phyloP scores from a whole-genome alignment of 495 filamentous ascomycete species.

The Penicillium crystallinum region DNA sequence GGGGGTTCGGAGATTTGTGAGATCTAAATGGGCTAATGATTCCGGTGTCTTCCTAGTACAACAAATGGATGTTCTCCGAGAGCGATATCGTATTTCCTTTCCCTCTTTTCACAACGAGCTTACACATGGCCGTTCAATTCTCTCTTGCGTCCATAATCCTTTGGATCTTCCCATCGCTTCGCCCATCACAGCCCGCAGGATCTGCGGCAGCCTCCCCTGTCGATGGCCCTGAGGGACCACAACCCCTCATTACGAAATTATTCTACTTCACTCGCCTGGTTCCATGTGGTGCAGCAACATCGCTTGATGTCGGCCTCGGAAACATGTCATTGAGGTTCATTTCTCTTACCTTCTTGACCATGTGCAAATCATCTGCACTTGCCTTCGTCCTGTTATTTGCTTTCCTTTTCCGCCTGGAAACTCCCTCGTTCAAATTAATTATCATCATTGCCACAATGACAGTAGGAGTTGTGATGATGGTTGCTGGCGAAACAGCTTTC shows the following conservation, averaged over 20 bases:
- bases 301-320: slow-evolving; percentile 92
- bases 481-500: slow-evolving; percentile 92
- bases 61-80: slow-evolving; percentile 99
- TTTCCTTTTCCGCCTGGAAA: slow-evolving; percentile 88
- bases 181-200: slow-evolving; percentile 53
- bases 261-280: slow-evolving; percentile 93
- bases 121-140: slow-evolving; percentile 98
- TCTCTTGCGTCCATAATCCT: slow-evolving; percentile 72
- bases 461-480: slow-evolving; percentile 96
- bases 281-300: slow-evolving; percentile 89
- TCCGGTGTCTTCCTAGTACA: slow-evolving; percentile 58
- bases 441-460: slow-evolving; percentile 92
- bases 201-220: slow-evolving; percentile 49
- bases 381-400: slow-evolving; percentile 95
- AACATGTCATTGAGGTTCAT: slow-evolving; percentile 97
- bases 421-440: slow-evolving; percentile 77
- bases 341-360: slow-evolving; percentile 94
- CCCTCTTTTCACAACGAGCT: slow-evolving; percentile 89
- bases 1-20: background rate
- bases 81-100: slow-evolving; percentile 85
- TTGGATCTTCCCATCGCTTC: slow-evolving; percentile 75
- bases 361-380: slow-evolving; percentile 97
- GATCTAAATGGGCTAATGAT: background rate
- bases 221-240: slow-evolving; percentile 41
- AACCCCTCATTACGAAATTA: slow-evolving; percentile 74